Evolutionary conservation across 2,329 filamentous ascomycete species (phyloP).

Genomic region (Beauveria varroae): DNA sequence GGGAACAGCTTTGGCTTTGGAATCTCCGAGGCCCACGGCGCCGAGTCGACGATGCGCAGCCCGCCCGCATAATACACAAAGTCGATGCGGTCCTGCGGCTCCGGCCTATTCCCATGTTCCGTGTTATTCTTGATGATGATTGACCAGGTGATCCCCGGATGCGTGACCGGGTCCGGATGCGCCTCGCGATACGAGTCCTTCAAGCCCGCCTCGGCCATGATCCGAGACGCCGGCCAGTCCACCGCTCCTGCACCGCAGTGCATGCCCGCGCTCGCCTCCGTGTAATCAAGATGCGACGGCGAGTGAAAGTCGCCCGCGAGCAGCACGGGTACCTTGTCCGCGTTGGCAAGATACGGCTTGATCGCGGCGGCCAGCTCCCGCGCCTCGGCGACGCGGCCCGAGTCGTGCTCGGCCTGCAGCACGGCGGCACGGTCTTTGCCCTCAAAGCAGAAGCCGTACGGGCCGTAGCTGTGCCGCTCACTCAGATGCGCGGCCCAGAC

Average conservation of each 20-base stretch:
- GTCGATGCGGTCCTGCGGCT: slow-evolving; percentile 36
- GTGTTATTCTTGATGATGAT: slow-evolving; percentile 28
- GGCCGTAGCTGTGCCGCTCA: slow-evolving; percentile 27
- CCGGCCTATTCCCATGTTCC: slow-evolving; percentile 16
- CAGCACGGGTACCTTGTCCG: slow-evolving; percentile 27
- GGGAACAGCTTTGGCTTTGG: slow-evolving; percentile 23
- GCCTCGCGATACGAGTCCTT: slow-evolving; percentile 32
- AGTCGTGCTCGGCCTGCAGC: slow-evolving; percentile 25
- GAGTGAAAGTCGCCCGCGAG: slow-evolving; percentile 35
- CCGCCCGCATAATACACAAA: slow-evolving; percentile 33
- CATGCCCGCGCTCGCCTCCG: slow-evolving; percentile 20
- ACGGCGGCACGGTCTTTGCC: slow-evolving; percentile 24
- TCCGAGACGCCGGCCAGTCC: slow-evolving; percentile 30
- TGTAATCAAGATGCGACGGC: slow-evolving; percentile 36
- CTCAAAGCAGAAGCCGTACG: slow-evolving; percentile 35
- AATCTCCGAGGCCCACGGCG: slow-evolving; percentile 23
- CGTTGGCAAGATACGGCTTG: slow-evolving; percentile 21
- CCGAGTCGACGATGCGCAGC: slow-evolving; percentile 17
- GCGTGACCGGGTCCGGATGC: slow-evolving; percentile 26
- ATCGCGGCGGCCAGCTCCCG: slow-evolving; percentile 25
- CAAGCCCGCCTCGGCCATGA: slow-evolving; percentile 26
- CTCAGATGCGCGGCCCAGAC: slow-evolving; percentile 30
- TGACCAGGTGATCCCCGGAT: slow-evolving; percentile 33
- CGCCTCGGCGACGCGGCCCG: slow-evolving; percentile 30
- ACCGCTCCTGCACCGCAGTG: slow-evolving; percentile 29